Conservation (phyloP, 148 eudicot genomes). For the Rhododendron ovatum region DNA sequence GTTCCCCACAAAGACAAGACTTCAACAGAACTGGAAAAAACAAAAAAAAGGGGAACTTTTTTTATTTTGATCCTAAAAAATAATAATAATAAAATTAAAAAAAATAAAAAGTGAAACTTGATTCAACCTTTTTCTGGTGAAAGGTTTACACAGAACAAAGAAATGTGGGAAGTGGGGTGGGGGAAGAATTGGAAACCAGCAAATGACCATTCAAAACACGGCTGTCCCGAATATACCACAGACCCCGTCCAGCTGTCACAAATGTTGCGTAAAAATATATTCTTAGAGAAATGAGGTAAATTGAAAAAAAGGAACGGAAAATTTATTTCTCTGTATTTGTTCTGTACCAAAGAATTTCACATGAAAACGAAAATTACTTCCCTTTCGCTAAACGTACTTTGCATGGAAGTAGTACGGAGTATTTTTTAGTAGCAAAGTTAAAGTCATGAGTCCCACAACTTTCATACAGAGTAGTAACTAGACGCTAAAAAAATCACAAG, state of each 20-base stretch:
- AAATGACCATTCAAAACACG: not conserved
- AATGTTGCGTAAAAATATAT: no score
- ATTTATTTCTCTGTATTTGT: no score
- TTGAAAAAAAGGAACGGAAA: no score
- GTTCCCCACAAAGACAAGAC: not conserved
- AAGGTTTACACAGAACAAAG: not conserved
- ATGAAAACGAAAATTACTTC: not conserved
- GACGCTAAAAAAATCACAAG: not conserved
- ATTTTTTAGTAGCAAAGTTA: no score
- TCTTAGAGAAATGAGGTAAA: no score
- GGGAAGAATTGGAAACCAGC: not conserved
- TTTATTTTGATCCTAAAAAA: no score
- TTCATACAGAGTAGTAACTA: no score
- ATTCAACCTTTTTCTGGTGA: not conserved
- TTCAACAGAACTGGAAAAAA: not conserved
- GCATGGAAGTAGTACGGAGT: no score
- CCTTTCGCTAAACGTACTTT: not conserved
- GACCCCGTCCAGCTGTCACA: no score
- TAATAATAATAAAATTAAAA: not conserved
- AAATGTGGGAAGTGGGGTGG: not conserved
- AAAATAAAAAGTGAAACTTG: not conserved
- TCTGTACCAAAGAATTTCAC: not conserved
- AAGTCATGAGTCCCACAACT: no score
- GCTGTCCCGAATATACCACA: no score
- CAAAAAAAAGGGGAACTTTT: no score